phyloP scores from a whole-genome alignment of 73 alveolate genomes.

The Paraurostyla sp. region DNA sequence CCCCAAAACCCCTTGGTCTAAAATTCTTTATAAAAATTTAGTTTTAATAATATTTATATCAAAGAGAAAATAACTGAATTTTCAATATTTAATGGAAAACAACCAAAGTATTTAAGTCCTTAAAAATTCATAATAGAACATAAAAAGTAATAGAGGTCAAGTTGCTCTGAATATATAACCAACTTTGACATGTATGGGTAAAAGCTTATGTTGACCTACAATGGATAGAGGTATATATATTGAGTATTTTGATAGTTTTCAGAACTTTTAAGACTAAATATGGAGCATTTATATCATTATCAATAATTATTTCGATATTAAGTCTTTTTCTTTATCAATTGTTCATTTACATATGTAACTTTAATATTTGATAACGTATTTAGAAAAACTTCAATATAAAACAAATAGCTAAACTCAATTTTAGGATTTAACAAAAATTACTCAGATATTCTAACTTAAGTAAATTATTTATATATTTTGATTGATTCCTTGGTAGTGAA shows the following conservation, averaged over 20 bases:
- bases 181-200: constrained; percentile 34
- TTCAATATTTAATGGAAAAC: no score
- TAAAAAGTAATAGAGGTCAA: background rate
- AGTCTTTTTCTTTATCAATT: background rate
- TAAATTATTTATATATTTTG: background rate
- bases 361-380: background rate
- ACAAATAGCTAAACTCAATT: constrained; percentile 23
- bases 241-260: background rate
- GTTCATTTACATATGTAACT: background rate
- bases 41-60: no score
- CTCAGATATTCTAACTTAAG: background rate
- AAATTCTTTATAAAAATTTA: no score
- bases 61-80: no score
- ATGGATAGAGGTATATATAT: background rate
- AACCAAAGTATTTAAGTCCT: no score
- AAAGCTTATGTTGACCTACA: background rate
- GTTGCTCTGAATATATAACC: background rate
- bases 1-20: no score
- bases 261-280: background rate
- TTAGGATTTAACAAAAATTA: background rate
- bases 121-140: background rate
- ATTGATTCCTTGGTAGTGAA: background rate
- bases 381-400: background rate
- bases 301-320: background rate
- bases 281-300: constrained; percentile 4